Conservation (phyloP, 805 yeast genomes). For the Kuraishia piskuri region DNA sequence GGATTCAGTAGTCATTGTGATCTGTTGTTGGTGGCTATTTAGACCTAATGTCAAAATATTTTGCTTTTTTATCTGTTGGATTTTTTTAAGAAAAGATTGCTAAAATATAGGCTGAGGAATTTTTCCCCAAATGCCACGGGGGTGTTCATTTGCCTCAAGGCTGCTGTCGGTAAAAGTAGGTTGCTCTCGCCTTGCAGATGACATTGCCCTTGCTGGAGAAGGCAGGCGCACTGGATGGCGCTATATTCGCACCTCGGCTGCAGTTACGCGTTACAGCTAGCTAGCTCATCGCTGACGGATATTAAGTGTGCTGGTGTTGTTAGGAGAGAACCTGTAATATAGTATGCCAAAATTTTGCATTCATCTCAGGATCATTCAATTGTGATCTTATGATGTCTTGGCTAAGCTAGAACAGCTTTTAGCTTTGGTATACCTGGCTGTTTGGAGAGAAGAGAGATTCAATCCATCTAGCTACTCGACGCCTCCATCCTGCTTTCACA, state of each 20-base stretch:
- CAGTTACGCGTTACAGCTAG: background rate
- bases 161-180: background rate
- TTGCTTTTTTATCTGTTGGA: no score
- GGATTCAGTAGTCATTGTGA: constrained; percentile 9
- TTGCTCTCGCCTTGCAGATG: background rate
- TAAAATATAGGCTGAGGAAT: no score
- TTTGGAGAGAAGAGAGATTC: no score
- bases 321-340: no score
- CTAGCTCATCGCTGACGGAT: background rate
- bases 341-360: no score
- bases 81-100: background rate
- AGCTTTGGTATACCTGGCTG: no score
- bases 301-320: no score
- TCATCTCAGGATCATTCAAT: no score
- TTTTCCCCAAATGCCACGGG: background rate
- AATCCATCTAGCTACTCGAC: background rate
- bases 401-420: no score
- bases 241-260: background rate
- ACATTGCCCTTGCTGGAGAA: background rate
- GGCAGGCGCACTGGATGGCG: background rate
- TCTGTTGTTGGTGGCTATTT: background rate
- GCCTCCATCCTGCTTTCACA: background rate
- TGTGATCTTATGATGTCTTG: no score
- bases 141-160: background rate
- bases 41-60: no score